Evolutionary conservation across 164 flowering plant species (phyloP), one percentile per base, ranked within the genome.

Genomic region (Magnolia officinalis): DNA sequence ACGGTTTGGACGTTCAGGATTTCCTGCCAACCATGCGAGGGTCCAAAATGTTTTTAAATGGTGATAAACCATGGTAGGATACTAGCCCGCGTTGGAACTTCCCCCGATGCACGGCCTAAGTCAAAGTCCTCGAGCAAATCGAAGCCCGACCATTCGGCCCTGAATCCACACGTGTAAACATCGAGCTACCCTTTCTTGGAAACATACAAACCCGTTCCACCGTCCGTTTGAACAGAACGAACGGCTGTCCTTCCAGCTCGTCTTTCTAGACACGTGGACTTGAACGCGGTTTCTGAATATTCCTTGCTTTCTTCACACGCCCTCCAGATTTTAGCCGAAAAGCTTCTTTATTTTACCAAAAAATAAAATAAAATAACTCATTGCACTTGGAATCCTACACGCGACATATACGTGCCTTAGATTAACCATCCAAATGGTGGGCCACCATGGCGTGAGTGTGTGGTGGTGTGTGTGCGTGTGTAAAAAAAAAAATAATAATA

Each of bases 251-350:
- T 64, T 21, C 24, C 24, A 3, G 21, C 19, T 20, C 70, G 5
- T 4, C 37, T 10, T 0, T 67, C 70, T 6, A 26, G 13, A 5
- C 70, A 29, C 37, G 45, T 67, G 45, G 70, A 16, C 29, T 67
- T 67, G 13, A 24, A 67, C 70, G 70, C 70, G 70, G 70, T 67
- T 67, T 67, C 45, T 2, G 70, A 67, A 67, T 67, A 67, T 29
- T 26, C 70, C 19, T 67, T 67, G 49, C 70, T 67, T 67, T 16
- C 70, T 6, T 8, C 37, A 67, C 37, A 67, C 70, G 70, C 70
- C 18, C 45, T 67, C 19, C 10, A 64, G 63, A 59, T 14, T 14
- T 59, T 59, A 26, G 45, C 18, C 61, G 61, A 55, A 55, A 55
- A 55, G 61, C 61, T 55, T 16, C 61, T 55, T 13, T 13, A 16